Percentiles rank a stretch among this genome's conserved stretches.
Conservation (phyloP, 805 yeast genomes). For the Candida chauliodis region DNA sequence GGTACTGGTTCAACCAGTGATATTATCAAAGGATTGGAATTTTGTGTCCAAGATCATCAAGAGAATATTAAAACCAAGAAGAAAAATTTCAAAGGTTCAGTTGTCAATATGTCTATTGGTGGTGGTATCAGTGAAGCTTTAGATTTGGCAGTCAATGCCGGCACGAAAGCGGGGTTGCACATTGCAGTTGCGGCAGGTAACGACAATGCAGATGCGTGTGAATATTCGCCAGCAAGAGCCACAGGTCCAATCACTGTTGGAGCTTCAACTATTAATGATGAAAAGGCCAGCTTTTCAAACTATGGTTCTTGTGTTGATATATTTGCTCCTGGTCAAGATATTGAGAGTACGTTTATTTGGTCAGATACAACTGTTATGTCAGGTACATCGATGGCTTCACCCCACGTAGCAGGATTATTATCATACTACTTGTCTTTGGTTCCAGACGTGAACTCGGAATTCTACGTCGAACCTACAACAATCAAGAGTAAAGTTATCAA, state of each 20-base stretch:
- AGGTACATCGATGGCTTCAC: slow-evolving; percentile 65
- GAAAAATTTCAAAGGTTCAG: slow-evolving; percentile 55
- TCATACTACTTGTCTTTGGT: slow-evolving; percentile 55
- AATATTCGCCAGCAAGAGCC: slow-evolving; percentile 60
- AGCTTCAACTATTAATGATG: slow-evolving; percentile 43
- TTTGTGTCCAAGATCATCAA: slow-evolving; percentile 35
- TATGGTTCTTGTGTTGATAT: slow-evolving; percentile 52
- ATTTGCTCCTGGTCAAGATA: slow-evolving; percentile 55
- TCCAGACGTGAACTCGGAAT: slow-evolving; percentile 49
- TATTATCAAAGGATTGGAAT: slow-evolving; percentile 40
- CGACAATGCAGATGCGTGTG: slow-evolving; percentile 58
- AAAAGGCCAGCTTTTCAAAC: slow-evolving; percentile 51
- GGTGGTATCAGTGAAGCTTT: slow-evolving; percentile 56
- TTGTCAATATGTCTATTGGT: slow-evolving; percentile 62
- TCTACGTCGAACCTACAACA: slow-evolving; percentile 48
- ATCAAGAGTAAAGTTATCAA: slow-evolving; percentile 51
- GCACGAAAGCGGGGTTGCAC: slow-evolving; percentile 52
- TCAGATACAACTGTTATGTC: slow-evolving; percentile 53
- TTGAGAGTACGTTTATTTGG: slow-evolving; percentile 54
- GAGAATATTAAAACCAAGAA: slow-evolving; percentile 18
- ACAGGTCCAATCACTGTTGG: slow-evolving; percentile 52
- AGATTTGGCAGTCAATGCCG: slow-evolving; percentile 58
- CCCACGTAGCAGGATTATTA: slow-evolving; percentile 55
- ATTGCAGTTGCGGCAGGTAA: slow-evolving; percentile 65
- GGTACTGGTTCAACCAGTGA: slow-evolving; percentile 41